Percentiles rank a stretch among this genome's conserved stretches.
These are phyloP conservation scores for Vaucheria bursata DNA, from an alignment of 352 stramenopile genomes.

Conservation along the genomic window DNA sequence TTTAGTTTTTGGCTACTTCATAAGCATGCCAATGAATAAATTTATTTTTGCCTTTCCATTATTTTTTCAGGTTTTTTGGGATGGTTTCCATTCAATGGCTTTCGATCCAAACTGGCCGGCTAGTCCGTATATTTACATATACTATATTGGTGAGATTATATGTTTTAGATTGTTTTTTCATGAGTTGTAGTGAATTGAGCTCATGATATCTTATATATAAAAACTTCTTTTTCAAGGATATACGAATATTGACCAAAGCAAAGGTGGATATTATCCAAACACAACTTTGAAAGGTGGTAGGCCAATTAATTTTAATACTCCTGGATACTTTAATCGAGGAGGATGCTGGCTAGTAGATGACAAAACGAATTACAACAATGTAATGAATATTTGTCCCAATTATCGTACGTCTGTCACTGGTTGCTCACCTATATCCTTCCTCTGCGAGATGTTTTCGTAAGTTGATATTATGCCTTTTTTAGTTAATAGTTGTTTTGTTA, in stretches of 20 bases:
- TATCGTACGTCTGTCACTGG: neutral
- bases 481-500: too few species aligned
- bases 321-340: neutral
- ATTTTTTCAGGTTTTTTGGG: neutral
- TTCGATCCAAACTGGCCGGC: neutral
- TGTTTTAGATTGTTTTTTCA: too few species aligned
- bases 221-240: too few species aligned
- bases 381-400: neutral
- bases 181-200: too few species aligned
- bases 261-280: too few species aligned
- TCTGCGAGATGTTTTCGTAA: constrained; percentile 5
- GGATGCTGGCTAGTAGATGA: neutral
- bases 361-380: neutral
- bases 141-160: constrained; percentile 1
- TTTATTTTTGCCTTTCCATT: too few species aligned
- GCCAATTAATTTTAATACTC: neutral
- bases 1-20: too few species aligned
- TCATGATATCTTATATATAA: too few species aligned
- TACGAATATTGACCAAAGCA: too few species aligned
- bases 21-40: too few species aligned
- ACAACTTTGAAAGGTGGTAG: too few species aligned
- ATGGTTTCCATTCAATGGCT: neutral
- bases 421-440: neutral
- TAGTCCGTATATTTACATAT: neutral
- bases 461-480: neutral